These are phyloP conservation scores for Onygenales sp. DNA, from an alignment of 2,329 filamentous ascomycete species.

Conservation along the genomic window DNA sequence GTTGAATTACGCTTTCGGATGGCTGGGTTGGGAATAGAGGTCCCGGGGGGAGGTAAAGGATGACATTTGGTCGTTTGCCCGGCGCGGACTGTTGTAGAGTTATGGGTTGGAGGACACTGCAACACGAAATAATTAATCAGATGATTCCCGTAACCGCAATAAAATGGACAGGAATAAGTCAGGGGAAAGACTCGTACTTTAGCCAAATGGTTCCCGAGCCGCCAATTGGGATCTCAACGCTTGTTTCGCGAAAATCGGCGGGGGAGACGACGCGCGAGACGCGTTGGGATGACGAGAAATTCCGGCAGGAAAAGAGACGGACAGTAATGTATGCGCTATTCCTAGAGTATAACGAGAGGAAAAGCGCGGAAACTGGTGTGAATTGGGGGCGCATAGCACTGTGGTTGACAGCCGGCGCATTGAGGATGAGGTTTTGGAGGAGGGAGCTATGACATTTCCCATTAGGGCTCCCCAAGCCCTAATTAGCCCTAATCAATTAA, in stretches of 20 bases:
- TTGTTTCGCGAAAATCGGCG: constrained; percentile 13
- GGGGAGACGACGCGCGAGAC: background rate
- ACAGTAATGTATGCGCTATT: background rate
- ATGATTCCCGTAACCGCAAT: background rate
- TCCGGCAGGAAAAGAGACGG: constrained; percentile 2
- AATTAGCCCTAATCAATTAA: too few species aligned
- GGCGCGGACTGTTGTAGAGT: background rate
- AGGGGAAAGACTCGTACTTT: constrained; percentile 12
- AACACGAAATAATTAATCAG: background rate
- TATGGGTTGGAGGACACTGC: constrained; percentile 3
- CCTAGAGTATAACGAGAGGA: background rate
- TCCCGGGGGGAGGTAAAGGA: constrained; percentile 29
- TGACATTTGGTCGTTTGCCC: constrained; percentile 18
- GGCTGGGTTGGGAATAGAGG: constrained; percentile 17
- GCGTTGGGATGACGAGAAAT: constrained; percentile 9
- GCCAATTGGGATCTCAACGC: constrained; percentile 19
- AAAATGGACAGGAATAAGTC: background rate
- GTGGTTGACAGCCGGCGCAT: constrained; percentile 4
- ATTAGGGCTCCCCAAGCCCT: too few species aligned
- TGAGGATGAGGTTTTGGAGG: background rate
- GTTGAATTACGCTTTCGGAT: background rate
- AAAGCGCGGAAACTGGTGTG: background rate
- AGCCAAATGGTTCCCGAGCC: constrained; percentile 20
- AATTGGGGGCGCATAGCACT: constrained; percentile 18
- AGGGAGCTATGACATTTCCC: background rate